phyloP scores from a whole-genome alignment of 2,329 filamentous ascomycete genomes.

The Penicillium griseofulvum region DNA sequence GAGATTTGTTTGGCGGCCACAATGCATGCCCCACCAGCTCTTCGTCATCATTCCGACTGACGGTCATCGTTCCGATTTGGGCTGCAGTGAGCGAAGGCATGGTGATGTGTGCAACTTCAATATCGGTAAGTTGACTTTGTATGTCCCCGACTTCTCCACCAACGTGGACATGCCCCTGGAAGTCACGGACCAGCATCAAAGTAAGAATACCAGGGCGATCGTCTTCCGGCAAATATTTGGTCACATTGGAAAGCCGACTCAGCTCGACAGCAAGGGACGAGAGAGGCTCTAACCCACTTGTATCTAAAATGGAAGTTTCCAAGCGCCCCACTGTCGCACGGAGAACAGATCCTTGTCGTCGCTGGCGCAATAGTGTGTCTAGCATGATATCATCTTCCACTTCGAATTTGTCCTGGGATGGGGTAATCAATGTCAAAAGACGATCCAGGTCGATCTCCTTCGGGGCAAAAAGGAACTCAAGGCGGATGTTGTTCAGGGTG shows the following conservation, averaged over 20 bases:
- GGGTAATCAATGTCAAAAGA: constrained; percentile 81
- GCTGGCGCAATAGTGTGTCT: constrained; percentile 81
- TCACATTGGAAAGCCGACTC: constrained; percentile 76
- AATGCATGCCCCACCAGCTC: constrained; percentile 68
- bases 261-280: constrained; percentile 74
- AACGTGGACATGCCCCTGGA: constrained; percentile 62
- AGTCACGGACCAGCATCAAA: constrained; percentile 63
- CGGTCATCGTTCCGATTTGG: constrained; percentile 62
- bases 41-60: constrained; percentile 66
- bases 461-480: constrained; percentile 71
- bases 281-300: constrained; percentile 66
- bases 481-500: constrained; percentile 63
- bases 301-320: constrained; percentile 60
- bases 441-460: constrained; percentile 77
- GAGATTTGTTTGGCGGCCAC: constrained; percentile 26
- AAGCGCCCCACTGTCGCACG: constrained; percentile 66
- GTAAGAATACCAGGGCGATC: constrained; percentile 86
- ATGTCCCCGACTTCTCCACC: constrained; percentile 67
- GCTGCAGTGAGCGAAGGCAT: constrained; percentile 78
- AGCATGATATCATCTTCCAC: constrained; percentile 91
- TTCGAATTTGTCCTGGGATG: constrained; percentile 86
- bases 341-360: constrained; percentile 80
- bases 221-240: constrained; percentile 94
- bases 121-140: constrained; percentile 56
- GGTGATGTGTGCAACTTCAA: constrained; percentile 77